Conservation (phyloP, 169 alveolate species). For the Plasmodium inui region DNA sequence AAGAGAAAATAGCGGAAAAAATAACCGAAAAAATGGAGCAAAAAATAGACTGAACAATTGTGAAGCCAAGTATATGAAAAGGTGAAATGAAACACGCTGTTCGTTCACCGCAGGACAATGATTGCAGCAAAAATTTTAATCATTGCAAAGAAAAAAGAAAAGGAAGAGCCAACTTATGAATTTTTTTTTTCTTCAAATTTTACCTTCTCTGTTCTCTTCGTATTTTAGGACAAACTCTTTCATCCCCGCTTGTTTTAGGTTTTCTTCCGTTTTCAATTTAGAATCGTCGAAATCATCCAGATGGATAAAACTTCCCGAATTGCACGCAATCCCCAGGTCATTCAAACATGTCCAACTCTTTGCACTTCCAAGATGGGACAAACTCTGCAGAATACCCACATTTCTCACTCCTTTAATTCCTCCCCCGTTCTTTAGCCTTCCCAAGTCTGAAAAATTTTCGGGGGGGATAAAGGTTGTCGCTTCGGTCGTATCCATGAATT, state of each 20-base stretch:
- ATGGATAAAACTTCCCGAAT: not conserved
- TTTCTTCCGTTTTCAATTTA: constrained; percentile 3
- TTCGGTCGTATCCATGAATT: not conserved
- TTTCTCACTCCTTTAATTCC: not conserved
- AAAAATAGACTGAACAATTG: not conserved
- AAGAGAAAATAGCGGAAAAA: not conserved
- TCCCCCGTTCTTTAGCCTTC: constrained; percentile 6
- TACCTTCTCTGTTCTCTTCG: constrained; percentile 47
- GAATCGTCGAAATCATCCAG: not conserved
- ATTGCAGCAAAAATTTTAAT: not conserved
- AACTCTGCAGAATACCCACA: not conserved
- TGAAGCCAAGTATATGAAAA: not conserved
- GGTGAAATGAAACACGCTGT: not conserved
- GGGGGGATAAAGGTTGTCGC: not conserved
- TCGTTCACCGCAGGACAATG: not conserved
- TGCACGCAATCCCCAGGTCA: not conserved
- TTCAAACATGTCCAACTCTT: not conserved
- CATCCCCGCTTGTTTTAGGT: not conserved
- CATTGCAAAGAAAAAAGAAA: not conserved
- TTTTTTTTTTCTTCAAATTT: not conserved
- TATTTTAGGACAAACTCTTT: constrained; percentile 17
- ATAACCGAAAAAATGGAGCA: not conserved
- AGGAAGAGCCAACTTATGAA: not conserved
- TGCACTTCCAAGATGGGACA: not conserved
- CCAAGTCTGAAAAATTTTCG: constrained; percentile 4